Conservation (phyloP, 2,329 filamentous ascomycete genomes). For the Rutstroemia sp. region DNA sequence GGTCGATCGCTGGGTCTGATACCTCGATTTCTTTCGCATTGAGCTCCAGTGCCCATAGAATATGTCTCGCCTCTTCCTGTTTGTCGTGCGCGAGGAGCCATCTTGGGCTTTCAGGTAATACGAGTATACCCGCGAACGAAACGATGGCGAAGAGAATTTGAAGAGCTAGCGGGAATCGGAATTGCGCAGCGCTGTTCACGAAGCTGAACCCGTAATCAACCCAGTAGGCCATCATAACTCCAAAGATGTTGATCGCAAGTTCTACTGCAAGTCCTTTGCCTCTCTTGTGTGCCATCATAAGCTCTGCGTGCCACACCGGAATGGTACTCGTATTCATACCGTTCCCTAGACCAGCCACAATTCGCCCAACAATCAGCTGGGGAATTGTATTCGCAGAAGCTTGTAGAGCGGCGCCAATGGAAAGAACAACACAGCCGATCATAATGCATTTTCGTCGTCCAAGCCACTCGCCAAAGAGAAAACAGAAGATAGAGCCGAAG, state of each 20-base stretch:
- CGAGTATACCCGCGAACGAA: conserved; percentile 46
- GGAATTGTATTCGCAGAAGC: conserved; percentile 36
- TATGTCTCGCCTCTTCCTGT: conserved; percentile 37
- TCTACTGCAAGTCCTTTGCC: conserved; percentile 56
- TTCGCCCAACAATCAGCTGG: conserved; percentile 45
- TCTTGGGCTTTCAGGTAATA: conserved; percentile 44
- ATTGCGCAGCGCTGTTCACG: conserved; percentile 39
- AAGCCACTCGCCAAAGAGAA: conserved; percentile 41
- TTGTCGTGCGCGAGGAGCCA: conserved; percentile 40
- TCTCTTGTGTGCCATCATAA: conserved; percentile 47
- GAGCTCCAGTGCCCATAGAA: conserved; percentile 34
- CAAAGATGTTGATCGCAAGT: conserved; percentile 49
- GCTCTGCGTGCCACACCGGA: conserved; percentile 55
- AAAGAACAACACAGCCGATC: conserved; percentile 49
- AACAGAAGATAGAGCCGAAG: conserved; percentile 33
- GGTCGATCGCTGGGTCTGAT: conserved; percentile 46
- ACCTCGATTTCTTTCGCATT: conserved; percentile 29
- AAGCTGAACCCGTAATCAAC: conserved; percentile 51
- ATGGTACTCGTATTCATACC: conserved; percentile 43
- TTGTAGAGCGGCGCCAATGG: conserved; percentile 45
- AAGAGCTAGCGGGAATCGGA: conserved; percentile 55
- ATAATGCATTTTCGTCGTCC: conserved; percentile 51
- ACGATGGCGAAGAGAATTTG: conserved; percentile 52
- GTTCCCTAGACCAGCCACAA: conserved; percentile 43
- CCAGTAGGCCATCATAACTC: conserved; percentile 42